Evolutionary conservation across 2,329 filamentous ascomycete genomes (phyloP).

Genomic region (Epicoccum sorghinum): DNA sequence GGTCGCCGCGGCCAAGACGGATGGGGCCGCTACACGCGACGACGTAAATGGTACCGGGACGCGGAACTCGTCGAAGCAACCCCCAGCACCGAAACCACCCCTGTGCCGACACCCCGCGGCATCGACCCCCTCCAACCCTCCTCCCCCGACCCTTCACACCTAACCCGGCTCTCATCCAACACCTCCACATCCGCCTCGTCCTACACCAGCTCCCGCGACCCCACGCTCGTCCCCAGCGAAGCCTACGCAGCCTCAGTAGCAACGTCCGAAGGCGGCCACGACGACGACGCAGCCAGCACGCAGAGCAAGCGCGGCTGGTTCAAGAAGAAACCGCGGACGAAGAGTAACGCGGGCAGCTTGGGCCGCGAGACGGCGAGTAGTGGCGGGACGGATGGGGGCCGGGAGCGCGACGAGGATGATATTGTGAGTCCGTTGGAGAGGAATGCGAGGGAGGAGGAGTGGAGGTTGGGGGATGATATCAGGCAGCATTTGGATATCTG

Average conservation of each 20-base stretch:
- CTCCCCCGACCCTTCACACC: conserved; percentile 28
- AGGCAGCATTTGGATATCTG: conserved; percentile 78
- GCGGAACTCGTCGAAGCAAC: conserved; percentile 86
- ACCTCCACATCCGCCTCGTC: conserved; percentile 26
- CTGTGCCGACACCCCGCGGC: conserved; percentile 48
- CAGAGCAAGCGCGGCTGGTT: conserved; percentile 47
- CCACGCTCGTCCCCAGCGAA: conserved; percentile 34
- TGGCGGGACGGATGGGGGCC: conserved; percentile 34
- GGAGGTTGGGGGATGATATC: conserved; percentile 84
- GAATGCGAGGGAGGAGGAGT: conserved; percentile 62
- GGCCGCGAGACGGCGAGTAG: conserved; percentile 39
- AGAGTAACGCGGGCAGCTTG: conserved; percentile 39
- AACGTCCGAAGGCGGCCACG: conserved; percentile 31
- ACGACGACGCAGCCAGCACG: conserved; percentile 39
- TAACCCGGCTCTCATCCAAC: conserved; percentile 31
- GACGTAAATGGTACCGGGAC: conserved; percentile 95
- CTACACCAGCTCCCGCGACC: conserved; percentile 19
- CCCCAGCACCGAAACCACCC: conserved; percentile 52
- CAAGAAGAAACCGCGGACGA: conserved; percentile 37
- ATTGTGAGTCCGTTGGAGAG: conserved; percentile 57
- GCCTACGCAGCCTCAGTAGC: conserved; percentile 28
- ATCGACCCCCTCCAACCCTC: conserved; percentile 38
- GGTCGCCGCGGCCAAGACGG: conserved; percentile 84
- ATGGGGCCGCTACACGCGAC: conserved; percentile 92
- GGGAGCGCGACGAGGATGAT: conserved; percentile 52